Conservation (phyloP, 1,284 basidiomycete genomes). For the Exobasidium cylindrosporum region DNA sequence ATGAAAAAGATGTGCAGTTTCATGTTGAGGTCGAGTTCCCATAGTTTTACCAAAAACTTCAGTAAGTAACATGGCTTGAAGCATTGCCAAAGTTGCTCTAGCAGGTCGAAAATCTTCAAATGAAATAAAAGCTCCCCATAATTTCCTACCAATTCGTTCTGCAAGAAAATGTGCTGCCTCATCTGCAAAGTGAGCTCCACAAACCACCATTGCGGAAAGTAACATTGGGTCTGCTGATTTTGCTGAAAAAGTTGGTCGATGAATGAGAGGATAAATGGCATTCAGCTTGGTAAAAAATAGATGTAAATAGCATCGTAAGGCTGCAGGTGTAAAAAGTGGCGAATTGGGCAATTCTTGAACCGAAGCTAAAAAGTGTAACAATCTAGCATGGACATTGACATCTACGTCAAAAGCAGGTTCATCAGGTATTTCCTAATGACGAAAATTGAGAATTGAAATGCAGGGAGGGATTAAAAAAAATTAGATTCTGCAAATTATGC, state of each 20-base stretch:
- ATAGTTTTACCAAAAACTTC: slow-evolving; percentile 41
- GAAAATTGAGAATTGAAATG: no score
- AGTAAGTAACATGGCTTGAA: slow-evolving; percentile 41
- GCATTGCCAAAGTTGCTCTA: slow-evolving; percentile 34
- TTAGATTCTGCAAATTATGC: no score
- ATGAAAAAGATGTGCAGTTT: slow-evolving; percentile 45
- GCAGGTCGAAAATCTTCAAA: slow-evolving; percentile 42
- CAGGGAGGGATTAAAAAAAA: no score
- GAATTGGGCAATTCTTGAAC: slow-evolving; percentile 39
- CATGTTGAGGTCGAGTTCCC: slow-evolving; percentile 40
- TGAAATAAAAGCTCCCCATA: slow-evolving; percentile 40
- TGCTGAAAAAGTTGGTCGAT: slow-evolving; percentile 37
- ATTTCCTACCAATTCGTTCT: slow-evolving; percentile 34
- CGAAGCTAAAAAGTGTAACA: slow-evolving; percentile 37
- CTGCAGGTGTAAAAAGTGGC: slow-evolving; percentile 34
- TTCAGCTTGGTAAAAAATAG: slow-evolving; percentile 45
- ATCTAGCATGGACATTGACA: slow-evolving; percentile 26
- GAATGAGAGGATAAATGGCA: slow-evolving; percentile 34
- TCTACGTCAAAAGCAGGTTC: slow-evolving; percentile 32
- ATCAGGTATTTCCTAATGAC: slow-evolving; percentile 26
- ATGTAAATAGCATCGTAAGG: slow-evolving; percentile 36
- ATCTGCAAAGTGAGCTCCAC: slow-evolving; percentile 39
- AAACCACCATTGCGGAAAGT: slow-evolving; percentile 36
- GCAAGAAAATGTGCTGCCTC: slow-evolving; percentile 36
- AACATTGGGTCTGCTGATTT: slow-evolving; percentile 38